Base-by-base conservation (phyloP, 768 basidiomycete species). In the Mycena vulgaris region DNA sequence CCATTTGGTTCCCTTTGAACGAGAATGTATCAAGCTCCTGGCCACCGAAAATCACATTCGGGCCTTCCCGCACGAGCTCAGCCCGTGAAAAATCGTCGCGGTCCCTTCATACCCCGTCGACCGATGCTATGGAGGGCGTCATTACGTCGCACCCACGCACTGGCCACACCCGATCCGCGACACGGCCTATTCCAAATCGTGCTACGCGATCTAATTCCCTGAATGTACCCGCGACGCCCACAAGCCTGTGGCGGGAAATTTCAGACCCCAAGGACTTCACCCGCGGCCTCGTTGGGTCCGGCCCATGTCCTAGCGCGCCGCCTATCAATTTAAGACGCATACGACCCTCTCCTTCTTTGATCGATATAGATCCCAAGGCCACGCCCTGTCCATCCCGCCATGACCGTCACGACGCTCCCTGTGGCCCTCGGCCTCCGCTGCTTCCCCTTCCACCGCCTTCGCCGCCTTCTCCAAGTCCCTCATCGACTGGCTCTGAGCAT, bases 141-240 rank as follows among this genome's bases (percentile, higher is more conserved):
- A 40, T 59, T 25, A 31, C 30, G 49, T 23, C 13, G 37, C 69
- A 21, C 52, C 64, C 59, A 37, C 63, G 62, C 23, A 53, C 33
- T 51, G 45, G 25, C 59, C 49, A 49, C 40, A 45, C 60, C 21
- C 67, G 63, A 25, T 65, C 58, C 19, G 23, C 67, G 8, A 40
- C 66, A 1, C 67, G 68, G 23, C 16, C 64, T 33, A 73, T 73
- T 28, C 64, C 67, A 16, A 69, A 73, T 40, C 71, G 71, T n/a
- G 13, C 60, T 23, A 57, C 60, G 47, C 68, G 71, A 21, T 49
- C 68, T 31, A 51, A 69, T 45, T 52, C 53, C 5, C 47, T 66
- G 40, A 68, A 37, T 35, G 33, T 73, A 25, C 68, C 71, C 19
- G n/a, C 64, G 53, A 69, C 71, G 28, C 71, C 71, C 39, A 59